Evolutionary conservation across 306 rosid species (phyloP), one percentile per base, ranked within the genome.

Genomic region (Citrullus amarus): DNA sequence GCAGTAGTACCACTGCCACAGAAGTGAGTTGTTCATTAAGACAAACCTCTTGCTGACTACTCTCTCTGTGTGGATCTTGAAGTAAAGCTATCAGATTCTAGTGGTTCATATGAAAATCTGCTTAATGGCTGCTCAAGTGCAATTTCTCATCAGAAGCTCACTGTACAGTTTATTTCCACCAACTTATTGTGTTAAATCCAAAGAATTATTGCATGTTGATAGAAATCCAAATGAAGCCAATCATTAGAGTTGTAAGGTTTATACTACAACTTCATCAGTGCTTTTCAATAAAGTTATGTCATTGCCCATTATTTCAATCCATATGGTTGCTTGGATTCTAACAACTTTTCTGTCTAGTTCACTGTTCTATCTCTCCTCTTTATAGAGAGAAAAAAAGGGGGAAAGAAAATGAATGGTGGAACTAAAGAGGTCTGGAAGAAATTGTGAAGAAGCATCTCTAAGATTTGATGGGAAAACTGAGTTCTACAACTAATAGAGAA

Each of bases 131-230:
- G 62, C 16, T 18, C 30, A 11, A 39, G 1, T 12, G 36, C 57
- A 44, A 70, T 51, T 51, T 53, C 62, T 30, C 78, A 32, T 18
- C 59, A 32, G 48, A 73, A 73, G 61, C 20, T 32, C 32, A 46
- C 38, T 44, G 76, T 70, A 44, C 57, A 70, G 76, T 70, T 70
- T 50, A 53, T 53, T 51, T 51, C 78, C 22, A 22, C 16, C 44
- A 51, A 73, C 60, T 51, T 73, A 17, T 73, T 73, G 77, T 39
- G n/a, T 51, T 72, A 44, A 72, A 72, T 51, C 38, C 60, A 72
- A 48, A 51, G 44, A 61, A 72, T 50, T 28, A 17, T 48, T 50
- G 44, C 22, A 51, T 36, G 43, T 16, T 73, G 61, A 32, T 8
- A 73, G 59, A 25, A 25, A 46, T 48, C 32, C 15, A 71, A 71